These are phyloP conservation scores for Boletus rubroflammeus DNA, from an alignment of 768 basidiomycete genomes.

Conservation along the genomic window DNA sequence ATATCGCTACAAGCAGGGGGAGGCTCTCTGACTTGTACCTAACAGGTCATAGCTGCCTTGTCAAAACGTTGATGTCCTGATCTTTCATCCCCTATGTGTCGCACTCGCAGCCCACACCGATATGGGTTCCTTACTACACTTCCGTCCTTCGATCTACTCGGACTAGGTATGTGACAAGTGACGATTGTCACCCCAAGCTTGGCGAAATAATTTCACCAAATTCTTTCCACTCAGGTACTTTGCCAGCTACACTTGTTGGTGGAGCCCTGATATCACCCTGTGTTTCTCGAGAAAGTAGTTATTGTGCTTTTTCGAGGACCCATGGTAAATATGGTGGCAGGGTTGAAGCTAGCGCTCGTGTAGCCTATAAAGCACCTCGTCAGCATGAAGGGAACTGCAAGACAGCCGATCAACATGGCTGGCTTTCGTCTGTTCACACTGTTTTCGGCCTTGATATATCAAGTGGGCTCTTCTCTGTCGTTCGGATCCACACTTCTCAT, in stretches of 20 bases:
- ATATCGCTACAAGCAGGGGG: neutral
- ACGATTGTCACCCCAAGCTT: neutral
- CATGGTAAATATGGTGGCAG: neutral
- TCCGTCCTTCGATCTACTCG: neutral
- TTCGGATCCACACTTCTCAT: neutral
- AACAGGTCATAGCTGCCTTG: neutral
- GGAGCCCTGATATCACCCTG: neutral
- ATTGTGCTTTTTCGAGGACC: neutral
- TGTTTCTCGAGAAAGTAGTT: neutral
- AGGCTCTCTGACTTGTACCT: neutral
- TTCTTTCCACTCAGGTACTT: neutral
- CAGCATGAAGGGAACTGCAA: neutral
- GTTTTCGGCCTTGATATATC: neutral
- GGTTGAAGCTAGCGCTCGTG: conserved; percentile 6
- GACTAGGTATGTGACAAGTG: neutral
- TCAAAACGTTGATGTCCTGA: neutral
- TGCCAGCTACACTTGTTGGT: neutral
- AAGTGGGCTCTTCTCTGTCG: conserved; percentile 1
- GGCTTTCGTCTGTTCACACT: conserved; percentile 1
- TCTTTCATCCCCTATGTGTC: neutral
- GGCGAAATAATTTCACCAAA: neutral
- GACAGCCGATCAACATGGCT: conserved; percentile 7
- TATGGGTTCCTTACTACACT: neutral
- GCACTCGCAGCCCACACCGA: neutral
- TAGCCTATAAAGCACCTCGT: conserved; percentile 11